A percentile compares a stretch with the other conserved stretches of the same genome.
These are phyloP conservation scores for Ottelia alismoides DNA, from an alignment of 106 monocot genomes.

Conservation along the genomic window DNA sequence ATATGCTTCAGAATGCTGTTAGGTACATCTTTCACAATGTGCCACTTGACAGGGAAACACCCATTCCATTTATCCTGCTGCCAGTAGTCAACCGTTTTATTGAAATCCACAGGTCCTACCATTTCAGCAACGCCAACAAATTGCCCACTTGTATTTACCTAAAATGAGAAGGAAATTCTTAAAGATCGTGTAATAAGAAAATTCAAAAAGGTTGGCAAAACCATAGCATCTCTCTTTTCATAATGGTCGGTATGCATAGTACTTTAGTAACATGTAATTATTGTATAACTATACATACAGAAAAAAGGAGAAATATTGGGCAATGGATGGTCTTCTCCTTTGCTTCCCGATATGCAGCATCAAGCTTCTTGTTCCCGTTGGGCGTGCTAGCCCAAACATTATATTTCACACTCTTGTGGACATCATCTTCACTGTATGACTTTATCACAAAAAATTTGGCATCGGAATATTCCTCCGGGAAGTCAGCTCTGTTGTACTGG, in stretches of 20 bases:
- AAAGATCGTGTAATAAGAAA: background rate
- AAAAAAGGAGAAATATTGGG: constrained; percentile 72
- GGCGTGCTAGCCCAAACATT: constrained; percentile 85
- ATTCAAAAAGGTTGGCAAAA: too few species aligned
- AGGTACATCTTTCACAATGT: constrained; percentile 81
- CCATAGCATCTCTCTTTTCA: too few species aligned
- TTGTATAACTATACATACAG: constrained; percentile 24
- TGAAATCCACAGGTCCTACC: constrained; percentile 76
- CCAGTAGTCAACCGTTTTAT: constrained; percentile 83
- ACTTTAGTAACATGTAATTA: background rate
- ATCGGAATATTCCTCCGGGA: constrained; percentile 37
- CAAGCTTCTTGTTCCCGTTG: constrained; percentile 79
- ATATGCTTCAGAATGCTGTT: constrained; percentile 70
- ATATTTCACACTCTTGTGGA: constrained; percentile 80
- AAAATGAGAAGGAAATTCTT: background rate
- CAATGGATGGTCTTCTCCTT: constrained; percentile 34
- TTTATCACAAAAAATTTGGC: constrained; percentile 84
- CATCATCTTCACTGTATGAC: constrained; percentile 84
- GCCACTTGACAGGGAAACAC: constrained; percentile 84
- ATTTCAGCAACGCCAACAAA: constrained; percentile 90
- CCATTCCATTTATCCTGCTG: constrained; percentile 95
- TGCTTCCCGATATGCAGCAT: constrained; percentile 57
- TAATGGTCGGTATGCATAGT: too few species aligned
- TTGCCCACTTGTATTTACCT: constrained; percentile 91
- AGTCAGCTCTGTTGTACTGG: constrained; percentile 49